Base-by-base conservation (phyloP, 306 rosid species). In the Begonia loranthoides region DNA sequence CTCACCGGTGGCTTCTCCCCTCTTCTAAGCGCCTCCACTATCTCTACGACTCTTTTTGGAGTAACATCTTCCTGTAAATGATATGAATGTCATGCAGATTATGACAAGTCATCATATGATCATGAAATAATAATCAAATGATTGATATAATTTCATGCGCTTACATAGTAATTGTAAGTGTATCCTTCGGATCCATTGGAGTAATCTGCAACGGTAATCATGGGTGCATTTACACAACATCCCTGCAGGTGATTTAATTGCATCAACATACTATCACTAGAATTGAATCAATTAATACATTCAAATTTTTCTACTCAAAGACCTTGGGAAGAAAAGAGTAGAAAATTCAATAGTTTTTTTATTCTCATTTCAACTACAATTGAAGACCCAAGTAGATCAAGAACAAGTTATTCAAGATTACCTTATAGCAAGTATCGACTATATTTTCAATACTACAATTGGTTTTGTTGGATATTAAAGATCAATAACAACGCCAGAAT, bases 121-220 rank as follows among this genome's bases (percentile, higher is more conserved):
- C 15, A 48, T 9, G 54, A 16, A 24, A 9, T 33, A 40, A 57
- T 40, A 12, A 59, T 9, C 54, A 19, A 50, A 12, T 19, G 41
- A 59, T 54, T 51, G 21, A 46, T 43, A 41, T 13, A 38, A 19
- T 14, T 21, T 50, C 56, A 12, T 54, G 64, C 58, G 69, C 95
- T 8, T 55, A 90, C 99, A 62, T 68, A 92, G 61, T 92, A 92
- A 55, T 92, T 92, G 57, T 92, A 92, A 3, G 94, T 63, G 58
- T 92, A 92, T 66, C 93, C 96, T 75, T 83, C 86, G 0, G 93
- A 92, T 68, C 96, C 96, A 45, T 78, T 86, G 10, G 99, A 92
- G 71, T 92, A 92, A 66, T 92, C 99, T 28, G 96, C 99, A 16
- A 92, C 99, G 9, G 99, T 92, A 57, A 92, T 83, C 99, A 92